Evolutionary conservation across 2,329 filamentous ascomycete species (phyloP), one percentile per base, ranked within the genome.

Genomic region (Thermothelomyces thermophilus): DNA sequence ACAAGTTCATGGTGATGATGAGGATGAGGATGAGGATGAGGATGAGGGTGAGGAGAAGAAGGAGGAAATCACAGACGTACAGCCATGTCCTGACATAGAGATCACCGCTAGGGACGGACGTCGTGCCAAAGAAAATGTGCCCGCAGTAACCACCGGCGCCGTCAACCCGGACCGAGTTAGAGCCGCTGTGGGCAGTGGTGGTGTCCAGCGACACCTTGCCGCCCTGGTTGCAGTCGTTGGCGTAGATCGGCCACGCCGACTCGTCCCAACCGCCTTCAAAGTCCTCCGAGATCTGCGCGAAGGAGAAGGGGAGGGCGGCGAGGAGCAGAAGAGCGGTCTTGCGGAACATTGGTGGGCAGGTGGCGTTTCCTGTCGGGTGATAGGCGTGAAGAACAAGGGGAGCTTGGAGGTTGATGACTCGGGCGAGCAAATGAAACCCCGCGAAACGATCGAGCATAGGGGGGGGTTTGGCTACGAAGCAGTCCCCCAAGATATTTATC

Each of bases 51-150:
- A 26, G 9, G 24, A 26, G 24, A 26, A 5, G 5, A 26, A 26
- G 24, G 24, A 26, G 24, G 24, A 26, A 9, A 26, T 11, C 5
- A 24, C n/a, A n/a, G 37, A 70, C 77, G 70, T 67, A 81, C 78
- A 82, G 51, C 56, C 66, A 82, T 14, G 71, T 67, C 55, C 77
- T 63, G 17, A 82, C 77, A 48, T 80, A 82, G 47, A 82, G 66
- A 60, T 82, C 74, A 1, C 79, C 78, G 45, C 62, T 70, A 1
- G 79, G 79, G 4, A 82, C 66, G 39, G 73, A 71, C 0, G 67
- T 76, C 1, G 79, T 82, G 51, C 79, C 79, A 50, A 83, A 75
- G 65, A 82, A 82, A 43, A 80, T 77, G 60, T 83, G 79, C 16
- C 76, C 76, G 46, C 76, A 79, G 63, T 73, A 79, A 5, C 76